Evolutionary conservation across 192 early-diverging fungal genomes (phyloP), one percentile per base, ranked within the genome.

Genomic region (Podila verticillata): DNA sequence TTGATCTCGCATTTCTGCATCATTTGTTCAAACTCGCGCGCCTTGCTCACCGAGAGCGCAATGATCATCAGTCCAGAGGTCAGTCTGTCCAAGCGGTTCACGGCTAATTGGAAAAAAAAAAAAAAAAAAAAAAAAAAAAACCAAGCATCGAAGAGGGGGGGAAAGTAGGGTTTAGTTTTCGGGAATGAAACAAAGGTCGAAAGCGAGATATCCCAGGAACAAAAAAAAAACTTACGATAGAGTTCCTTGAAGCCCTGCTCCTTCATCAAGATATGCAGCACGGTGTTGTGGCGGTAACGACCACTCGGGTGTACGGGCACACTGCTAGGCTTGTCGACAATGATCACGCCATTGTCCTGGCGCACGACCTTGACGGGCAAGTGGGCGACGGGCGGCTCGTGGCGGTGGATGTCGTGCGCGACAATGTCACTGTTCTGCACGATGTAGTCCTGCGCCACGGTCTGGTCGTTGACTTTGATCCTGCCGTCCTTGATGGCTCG

Each of bases 61-160:
- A 99, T 86, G 7, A 99, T 83, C 88, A 96, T 89, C 9, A 99
- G 69, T 8, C 98, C 98, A 2, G 96, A 98, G 1, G 98, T 99
- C 49, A 98, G 86, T 20, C 97, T 87, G 85, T 99, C 98, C 64
- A 99, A 84, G 44, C 98, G 85, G 83, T 99, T 98, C 35, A 93
- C 85, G 24, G 96, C 91, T 93, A 71, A 10, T 39, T 39, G 32
- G 2, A 6, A 34, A 6, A 34, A 39, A 8, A 39, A 0, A 9
- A 12, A 12, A 1, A 39, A 39, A 12, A 39, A 39, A 39, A 39
- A 1, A 6, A 7, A 36, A 9, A 7, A 15, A 3, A 3, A 44
- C 15, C 39, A 3, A 17, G 15, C n/a, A 39, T 39, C 36, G 0
- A 15, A 15, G 39, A 6, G 32, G 32, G 32, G 32, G 32, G 32